Evolutionary conservation across 495 filamentous ascomycete species (phyloP), one percentile per base, ranked within the genome.

Genomic region (Cairneyella variabilis): DNA sequence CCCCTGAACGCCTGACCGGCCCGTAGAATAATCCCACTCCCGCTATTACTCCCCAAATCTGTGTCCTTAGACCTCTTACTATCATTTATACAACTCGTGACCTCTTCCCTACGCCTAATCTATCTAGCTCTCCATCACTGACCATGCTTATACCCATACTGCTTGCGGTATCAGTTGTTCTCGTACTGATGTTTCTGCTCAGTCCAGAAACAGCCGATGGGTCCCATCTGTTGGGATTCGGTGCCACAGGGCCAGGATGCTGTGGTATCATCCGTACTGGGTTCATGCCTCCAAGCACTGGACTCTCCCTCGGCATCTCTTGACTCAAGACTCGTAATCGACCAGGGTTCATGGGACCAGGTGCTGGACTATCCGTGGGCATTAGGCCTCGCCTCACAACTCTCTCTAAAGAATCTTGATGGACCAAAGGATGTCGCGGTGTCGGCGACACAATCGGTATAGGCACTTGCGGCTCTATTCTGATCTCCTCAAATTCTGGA

Each of bases 391-490:
- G 11, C 9, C 48, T 18, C 1, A 48, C 42, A 16, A 53, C 55
- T 23, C 30, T 30, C 32, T 58, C 55, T 1, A 58, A 36, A 22
- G 49, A 52, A 7, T 47, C 55, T 36, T 58, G 40, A 1, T 53
- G 55, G 7, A 52, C 32, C 1, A 53, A 40, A 11, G 55, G 55
- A 43, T 41, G 41, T 27, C 42, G 17, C 7, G 55, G 55, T 17
- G 27, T 38, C 3, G 55, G 55, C 5, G 55, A 20, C 1, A 53
- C 42, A 12, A 58, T 50, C 3, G 55, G 40, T 11, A 40, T 40
- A 3, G 47, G 46, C 20, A 46, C 12, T 26, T 14, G 6, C 21
- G 42, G 41, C 22, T 17, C 21, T 5, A 41, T 30, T 14, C 30
- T 26, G 1, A 48, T 38, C 26, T 40, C 41, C 20, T 38, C 12